phyloP scores from a whole-genome alignment of 2,329 filamentous ascomycete species.

The Blastomyces percursus region DNA sequence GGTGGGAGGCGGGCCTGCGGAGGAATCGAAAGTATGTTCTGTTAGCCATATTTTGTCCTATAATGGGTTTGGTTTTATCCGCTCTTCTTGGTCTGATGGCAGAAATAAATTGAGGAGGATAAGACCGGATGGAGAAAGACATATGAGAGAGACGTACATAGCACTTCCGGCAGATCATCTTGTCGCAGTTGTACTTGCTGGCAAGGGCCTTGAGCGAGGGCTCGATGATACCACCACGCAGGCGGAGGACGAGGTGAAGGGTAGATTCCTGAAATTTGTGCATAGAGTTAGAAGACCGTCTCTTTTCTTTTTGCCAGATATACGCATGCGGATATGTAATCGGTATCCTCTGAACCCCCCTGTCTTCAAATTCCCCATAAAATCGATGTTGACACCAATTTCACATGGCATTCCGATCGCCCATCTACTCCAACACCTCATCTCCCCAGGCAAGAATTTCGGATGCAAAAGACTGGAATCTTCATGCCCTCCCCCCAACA shows the following conservation, averaged over 20 bases:
- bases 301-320: not conserved
- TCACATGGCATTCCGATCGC: too few relatives aligned
- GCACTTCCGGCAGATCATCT: conserved; percentile 99
- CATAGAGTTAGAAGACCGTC: not conserved
- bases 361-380: too few relatives aligned
- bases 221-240: conserved; percentile 47
- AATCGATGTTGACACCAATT: too few relatives aligned
- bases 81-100: not conserved
- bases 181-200: conserved; percentile 99
- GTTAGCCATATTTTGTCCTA: not conserved
- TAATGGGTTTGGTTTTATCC: not conserved
- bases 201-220: conserved; percentile 49
- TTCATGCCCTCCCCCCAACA: not conserved
- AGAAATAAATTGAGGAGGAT: not conserved
- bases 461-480: conserved; percentile 11
- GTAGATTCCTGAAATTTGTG: conserved; percentile 46
- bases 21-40: not conserved
- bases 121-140: not conserved
- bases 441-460: conserved; percentile 15
- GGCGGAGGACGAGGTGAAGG: conserved; percentile 52
- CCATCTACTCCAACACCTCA: not conserved
- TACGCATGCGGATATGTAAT: not conserved
- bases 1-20: conserved; percentile 72
- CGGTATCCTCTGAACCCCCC: not conserved
- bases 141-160: conserved; percentile 56